These are phyloP conservation scores for Bruguiera hainesii DNA, from an alignment of 441 rosid genomes.

Conservation along the genomic window DNA sequence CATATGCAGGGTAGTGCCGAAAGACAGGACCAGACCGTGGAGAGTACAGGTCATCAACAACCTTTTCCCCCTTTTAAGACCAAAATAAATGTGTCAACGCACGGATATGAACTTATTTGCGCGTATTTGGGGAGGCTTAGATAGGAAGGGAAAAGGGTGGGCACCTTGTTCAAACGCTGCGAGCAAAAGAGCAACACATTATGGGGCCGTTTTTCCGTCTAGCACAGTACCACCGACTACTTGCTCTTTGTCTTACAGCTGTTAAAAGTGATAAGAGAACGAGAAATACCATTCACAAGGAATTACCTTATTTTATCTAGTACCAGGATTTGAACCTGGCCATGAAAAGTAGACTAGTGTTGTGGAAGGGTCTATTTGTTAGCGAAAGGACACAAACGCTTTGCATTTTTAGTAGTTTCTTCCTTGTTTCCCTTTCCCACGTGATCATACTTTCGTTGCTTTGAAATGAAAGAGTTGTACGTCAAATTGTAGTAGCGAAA, in stretches of 20 bases:
- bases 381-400: neutral
- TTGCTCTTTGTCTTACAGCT: constrained; percentile 36
- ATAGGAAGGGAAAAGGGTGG: constrained; percentile 14
- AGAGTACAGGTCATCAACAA: constrained; percentile 48
- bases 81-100: too few species aligned
- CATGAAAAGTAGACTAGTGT: too few species aligned
- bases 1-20: constrained; percentile 11
- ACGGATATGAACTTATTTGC: too few species aligned
- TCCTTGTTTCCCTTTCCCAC: constrained; percentile 8
- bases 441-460: constrained; percentile 10
- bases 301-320: too few species aligned
- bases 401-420: constrained; percentile 20
- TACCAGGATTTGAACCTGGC: too few species aligned
- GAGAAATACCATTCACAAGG: neutral
- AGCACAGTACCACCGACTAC: constrained; percentile 41
- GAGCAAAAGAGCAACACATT: neutral
- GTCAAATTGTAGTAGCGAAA: too few species aligned
- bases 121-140: neutral
- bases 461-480: too few species aligned
- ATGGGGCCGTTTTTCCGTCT: constrained; percentile 14
- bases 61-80: too few species aligned
- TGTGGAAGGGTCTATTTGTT: neutral
- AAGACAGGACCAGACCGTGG: constrained; percentile 24
- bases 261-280: neutral
- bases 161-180: constrained; percentile 34